Evolutionary conservation across 1,284 basidiomycete species (phyloP), one percentile per base, ranked within the genome.

Genomic region (Moesziomyces sp.): DNA sequence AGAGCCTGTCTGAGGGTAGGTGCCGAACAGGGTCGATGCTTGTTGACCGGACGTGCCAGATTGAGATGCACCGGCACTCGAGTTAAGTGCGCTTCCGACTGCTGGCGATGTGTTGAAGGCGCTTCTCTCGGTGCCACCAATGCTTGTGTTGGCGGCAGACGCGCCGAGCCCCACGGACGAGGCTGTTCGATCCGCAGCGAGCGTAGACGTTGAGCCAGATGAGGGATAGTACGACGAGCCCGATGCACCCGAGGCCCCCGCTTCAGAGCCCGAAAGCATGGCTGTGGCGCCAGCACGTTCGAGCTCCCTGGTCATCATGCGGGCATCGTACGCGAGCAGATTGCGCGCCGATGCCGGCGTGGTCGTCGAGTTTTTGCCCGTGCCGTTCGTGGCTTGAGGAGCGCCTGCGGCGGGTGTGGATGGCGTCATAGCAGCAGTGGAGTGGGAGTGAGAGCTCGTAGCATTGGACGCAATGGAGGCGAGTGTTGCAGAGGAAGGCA

Each of bases 391-490:
- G 24, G 60, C 38, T 5, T 28, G 38, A 9, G 46, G 40, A 6
- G 58, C 38, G 30, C 55, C 58, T 0, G 61, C 38, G 0, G 74
- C 65, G 5, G 68, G 57, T 14, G 73, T 66, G 0, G 66, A 53
- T 23, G 64, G 64, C 8, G 54, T 35, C 42, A 51, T 57, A n/a
- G 68, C 28, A 1, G 42, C 48, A 38, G 50, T 67, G 35, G 65
- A 54, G 19, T 72, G 73, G 13, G 76, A 66, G 40, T 69, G 65
- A 21, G 73, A 65, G 19, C 66, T 60, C 18, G 72, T 73, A 38
- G 78, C 73, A 18, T 63, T 76, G 26, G 78, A 79, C 0, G 72
- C 62, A 26, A 74, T 74, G 3, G 72, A 74, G 3, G 67, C 66
- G 9, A 74, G 28, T 5, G 72, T 74, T 7, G 62, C 48, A 11